A percentile compares a stretch with the other conserved stretches of the same genome.
Conservation (phyloP, 345 rosid genomes). For the Pseudoturritis turrita region DNA sequence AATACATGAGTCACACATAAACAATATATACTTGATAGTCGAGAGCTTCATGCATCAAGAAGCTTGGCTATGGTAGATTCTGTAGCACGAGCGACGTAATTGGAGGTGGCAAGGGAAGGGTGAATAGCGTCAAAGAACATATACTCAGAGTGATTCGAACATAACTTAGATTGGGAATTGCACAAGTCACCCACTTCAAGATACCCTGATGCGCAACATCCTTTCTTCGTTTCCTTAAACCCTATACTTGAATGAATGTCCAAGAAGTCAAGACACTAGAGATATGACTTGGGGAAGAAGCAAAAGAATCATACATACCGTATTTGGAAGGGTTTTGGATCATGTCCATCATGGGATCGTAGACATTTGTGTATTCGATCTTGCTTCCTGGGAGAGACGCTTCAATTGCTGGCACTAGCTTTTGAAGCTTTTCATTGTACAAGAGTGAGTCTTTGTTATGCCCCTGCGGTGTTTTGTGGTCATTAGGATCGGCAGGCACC, state of each 20-base stretch:
- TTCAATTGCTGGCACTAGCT: conserved; percentile 25
- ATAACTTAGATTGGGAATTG: conserved; percentile 18
- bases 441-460: conserved; percentile 36
- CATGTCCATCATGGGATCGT: conserved; percentile 40
- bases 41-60: conserved; percentile 3
- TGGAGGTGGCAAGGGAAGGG: conserved; percentile 33
- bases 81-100: not conserved
- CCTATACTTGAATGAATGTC: conserved; percentile 18
- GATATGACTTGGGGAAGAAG: not conserved
- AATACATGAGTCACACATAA: not conserved
- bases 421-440: conserved; percentile 41
- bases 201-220: conserved; percentile 40
- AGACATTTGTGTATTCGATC: conserved; percentile 32
- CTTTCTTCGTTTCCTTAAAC: conserved; percentile 32
- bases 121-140: conserved; percentile 45
- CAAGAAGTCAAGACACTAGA: not conserved
- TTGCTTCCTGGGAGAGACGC: conserved; percentile 35
- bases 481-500: conserved; percentile 50
- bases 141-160: conserved; percentile 27
- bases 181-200: conserved; percentile 34
- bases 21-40: not conserved
- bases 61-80: not conserved
- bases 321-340: conserved; percentile 34
- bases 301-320: conserved; percentile 16
- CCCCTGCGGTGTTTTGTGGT: not conserved